phyloP scores from a whole-genome alignment of 345 rosid species.

The Cardiospermum halicacabum region DNA sequence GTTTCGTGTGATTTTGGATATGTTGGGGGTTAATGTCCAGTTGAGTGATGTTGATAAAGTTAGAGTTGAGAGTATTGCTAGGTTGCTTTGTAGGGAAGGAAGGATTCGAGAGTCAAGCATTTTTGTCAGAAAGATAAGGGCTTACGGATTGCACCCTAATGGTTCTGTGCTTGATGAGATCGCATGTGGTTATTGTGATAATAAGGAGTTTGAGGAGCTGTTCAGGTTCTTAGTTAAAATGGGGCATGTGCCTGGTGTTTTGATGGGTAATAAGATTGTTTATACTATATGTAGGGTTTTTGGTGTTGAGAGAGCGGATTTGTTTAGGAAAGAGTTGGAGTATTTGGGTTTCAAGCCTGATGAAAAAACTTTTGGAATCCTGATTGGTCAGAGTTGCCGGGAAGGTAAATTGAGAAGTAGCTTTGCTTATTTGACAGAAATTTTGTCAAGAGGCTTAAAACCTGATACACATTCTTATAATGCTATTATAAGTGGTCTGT shows the following conservation, averaged over 20 bases:
- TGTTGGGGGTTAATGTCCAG: slow-evolving; percentile 31
- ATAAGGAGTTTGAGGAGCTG: slow-evolving; percentile 73
- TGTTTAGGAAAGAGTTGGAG: slow-evolving; percentile 52
- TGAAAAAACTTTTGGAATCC: slow-evolving; percentile 57
- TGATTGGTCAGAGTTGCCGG: slow-evolving; percentile 65
- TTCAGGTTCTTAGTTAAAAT: slow-evolving; percentile 44
- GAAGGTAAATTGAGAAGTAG: slow-evolving; percentile 52
- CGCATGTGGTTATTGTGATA: slow-evolving; percentile 54
- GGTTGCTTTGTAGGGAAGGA: slow-evolving; percentile 54
- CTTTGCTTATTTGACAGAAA: slow-evolving; percentile 44
- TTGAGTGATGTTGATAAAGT: slow-evolving; percentile 24
- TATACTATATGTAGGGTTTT: slow-evolving; percentile 40
- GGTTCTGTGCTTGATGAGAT: slow-evolving; percentile 39
- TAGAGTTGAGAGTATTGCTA: slow-evolving; percentile 37
- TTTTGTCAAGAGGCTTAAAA: slow-evolving; percentile 48
- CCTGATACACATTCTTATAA: slow-evolving; percentile 45
- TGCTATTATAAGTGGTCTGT: slow-evolving; percentile 56
- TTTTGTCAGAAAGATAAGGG: slow-evolving; percentile 47
- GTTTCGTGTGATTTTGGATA: slow-evolving; percentile 46
- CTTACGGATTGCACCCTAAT: slow-evolving; percentile 41
- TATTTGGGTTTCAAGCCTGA: slow-evolving; percentile 51
- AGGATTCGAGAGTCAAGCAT: slow-evolving; percentile 62
- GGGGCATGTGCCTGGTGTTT: slow-evolving; percentile 37
- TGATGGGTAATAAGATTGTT: slow-evolving; percentile 58
- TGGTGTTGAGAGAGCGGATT: slow-evolving; percentile 51